A percentile compares a stretch with the other conserved stretches of the same genome.
Evolutionary conservation across 257 asterid genomes (phyloP).

Genomic region (Solanum chmielewskii): DNA sequence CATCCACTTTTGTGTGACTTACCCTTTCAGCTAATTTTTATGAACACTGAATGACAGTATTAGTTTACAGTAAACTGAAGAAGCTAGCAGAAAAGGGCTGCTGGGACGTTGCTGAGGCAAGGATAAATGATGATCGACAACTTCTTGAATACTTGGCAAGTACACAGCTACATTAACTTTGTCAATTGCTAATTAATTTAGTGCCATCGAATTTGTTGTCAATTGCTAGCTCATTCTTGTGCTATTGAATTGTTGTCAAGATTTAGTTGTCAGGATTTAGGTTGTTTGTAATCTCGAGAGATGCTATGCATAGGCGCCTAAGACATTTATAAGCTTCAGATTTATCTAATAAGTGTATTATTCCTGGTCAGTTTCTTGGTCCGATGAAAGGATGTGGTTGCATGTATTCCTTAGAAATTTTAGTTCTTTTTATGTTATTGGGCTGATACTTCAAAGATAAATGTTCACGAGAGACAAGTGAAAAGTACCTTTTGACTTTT

Average conservation of each 20-base stretch:
- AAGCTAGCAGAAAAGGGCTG: conserved; percentile 91
- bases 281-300: neutral
- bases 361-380: neutral
- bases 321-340: neutral
- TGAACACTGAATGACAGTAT: neutral
- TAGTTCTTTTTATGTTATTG: neutral
- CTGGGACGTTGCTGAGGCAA: conserved; percentile 91
- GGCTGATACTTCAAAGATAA: neutral
- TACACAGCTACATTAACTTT: neutral
- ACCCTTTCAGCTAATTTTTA: neutral
- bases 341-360: neutral
- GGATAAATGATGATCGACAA: conserved; percentile 49
- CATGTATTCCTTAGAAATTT: neutral
- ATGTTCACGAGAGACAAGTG: neutral
- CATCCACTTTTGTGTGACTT: conserved; percentile 7
- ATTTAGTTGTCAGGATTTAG: neutral
- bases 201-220: neutral
- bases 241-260: neutral
- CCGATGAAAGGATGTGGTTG: neutral
- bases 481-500: neutral
- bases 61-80: conserved; percentile 63
- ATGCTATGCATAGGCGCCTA: neutral
- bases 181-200: neutral
- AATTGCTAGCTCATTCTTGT: neutral
- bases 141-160: conserved; percentile 86